These are phyloP conservation scores for Aspergillus kassunensis DNA, from an alignment of 495 filamentous ascomycete species.

Conservation along the genomic window DNA sequence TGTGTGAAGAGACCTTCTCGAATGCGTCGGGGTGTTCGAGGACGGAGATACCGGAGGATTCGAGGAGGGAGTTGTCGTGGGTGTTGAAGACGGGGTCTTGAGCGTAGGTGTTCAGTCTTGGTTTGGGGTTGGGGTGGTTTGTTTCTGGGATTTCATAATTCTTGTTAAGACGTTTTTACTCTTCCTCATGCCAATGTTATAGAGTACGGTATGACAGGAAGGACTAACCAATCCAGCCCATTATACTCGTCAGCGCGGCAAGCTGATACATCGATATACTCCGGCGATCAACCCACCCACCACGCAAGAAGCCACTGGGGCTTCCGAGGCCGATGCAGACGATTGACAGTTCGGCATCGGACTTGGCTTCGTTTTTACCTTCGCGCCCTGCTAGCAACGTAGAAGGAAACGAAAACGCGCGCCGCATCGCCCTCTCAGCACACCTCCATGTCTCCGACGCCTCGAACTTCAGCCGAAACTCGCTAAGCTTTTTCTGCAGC, in stretches of 20 bases:
- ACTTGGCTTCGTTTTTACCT: neutral
- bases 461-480: conserved; percentile 26
- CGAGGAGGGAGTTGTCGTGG: conserved; percentile 56
- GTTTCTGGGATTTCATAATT: no score
- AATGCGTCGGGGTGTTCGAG: conserved; percentile 57
- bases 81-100: conserved; percentile 71
- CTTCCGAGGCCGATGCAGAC: conserved; percentile 56
- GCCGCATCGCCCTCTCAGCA: conserved; percentile 11
- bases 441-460: conserved; percentile 26
- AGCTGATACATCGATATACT: conserved; percentile 54
- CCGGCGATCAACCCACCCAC: conserved; percentile 44
- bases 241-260: conserved; percentile 54
- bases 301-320: conserved; percentile 42
- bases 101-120: conserved; percentile 38
- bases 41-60: conserved; percentile 47
- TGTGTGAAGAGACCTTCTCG: conserved; percentile 41
- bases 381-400: neutral
- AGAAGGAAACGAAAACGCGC: neutral
- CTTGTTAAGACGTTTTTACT: neutral
- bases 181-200: no score
- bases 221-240: conserved; percentile 25
- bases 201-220: neutral
- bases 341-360: conserved; percentile 16
- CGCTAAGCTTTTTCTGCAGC: conserved; percentile 32
- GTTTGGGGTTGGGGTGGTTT: conserved; percentile 9